Base-by-base conservation (phyloP, 768 basidiomycete genomes). In the Kwoniella sp. region DNA sequence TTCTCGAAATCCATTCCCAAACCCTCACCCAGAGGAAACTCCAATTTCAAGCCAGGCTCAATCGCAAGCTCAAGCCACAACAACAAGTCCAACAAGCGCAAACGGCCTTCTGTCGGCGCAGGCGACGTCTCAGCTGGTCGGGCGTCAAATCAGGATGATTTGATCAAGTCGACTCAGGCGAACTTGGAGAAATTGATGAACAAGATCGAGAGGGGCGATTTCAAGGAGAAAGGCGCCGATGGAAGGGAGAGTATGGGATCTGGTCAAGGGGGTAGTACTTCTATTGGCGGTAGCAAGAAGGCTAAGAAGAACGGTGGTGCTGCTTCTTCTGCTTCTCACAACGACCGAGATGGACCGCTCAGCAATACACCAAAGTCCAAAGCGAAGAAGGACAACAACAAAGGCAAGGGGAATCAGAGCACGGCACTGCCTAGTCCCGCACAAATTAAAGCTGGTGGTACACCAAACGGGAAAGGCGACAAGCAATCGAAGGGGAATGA, bases 121-220 rank as follows among this genome's bases (percentile, higher is more conserved):
- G 23, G 26, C 28, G 41, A 45, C 17, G 41, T 17, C 8, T 45
- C 41, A 20, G 41, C 17, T 3, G 41, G 41, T 3, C 41, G 41
- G 41, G 41, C 20, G 26, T 29, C 23, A 7, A 41, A 17, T 17
- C 51, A 68, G 17, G 52, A 72, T 58, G 67, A 69, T 28, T 57
- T 58, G 34, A 54, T 75, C 25, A 63, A 63, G 37, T 52, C 56
- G 4, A 72, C 73, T 25, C 73, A 79, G 55, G 57, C 66, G 26
- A 80, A 80, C 54, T 58, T 80, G 17, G 77, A 79, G 50, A 76
- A 72, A 41, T 50, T 80, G 48, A 79, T 80, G 72, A 77, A 63
- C 28, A 69, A 69, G 56, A 64, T 76, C 15, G 77, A 75, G 25
- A 71, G 60, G 41, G 75, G 70, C 38, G 58, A 67, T 34, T 31